Percentiles rank a stretch among this genome's conserved stretches.
phyloP scores from a whole-genome alignment of 805 yeast species.

The Metschnikowia gruessii region DNA sequence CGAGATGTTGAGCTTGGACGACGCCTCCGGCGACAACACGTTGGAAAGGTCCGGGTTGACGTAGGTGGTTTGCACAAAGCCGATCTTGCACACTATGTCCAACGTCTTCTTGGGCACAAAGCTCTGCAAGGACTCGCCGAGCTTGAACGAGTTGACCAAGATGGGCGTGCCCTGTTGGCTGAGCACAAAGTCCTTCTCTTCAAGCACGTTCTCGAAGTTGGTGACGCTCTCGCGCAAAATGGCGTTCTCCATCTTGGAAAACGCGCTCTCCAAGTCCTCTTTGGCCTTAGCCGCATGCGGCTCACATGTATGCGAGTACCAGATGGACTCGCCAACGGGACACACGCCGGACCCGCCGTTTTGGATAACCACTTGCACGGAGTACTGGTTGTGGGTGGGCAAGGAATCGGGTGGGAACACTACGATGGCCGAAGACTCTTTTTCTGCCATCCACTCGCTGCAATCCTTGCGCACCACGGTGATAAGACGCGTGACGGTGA shows the following conservation, averaged over 20 bases:
- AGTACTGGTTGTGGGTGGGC: conserved; percentile 57
- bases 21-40: conserved; percentile 28
- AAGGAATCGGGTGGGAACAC: conserved; percentile 89
- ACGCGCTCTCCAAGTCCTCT: conserved; percentile 75
- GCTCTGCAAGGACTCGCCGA: conserved; percentile 81
- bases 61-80: conserved; percentile 38
- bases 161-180: conserved; percentile 56
- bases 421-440: conserved; percentile 81
- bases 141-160: conserved; percentile 68
- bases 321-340: conserved; percentile 80
- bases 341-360: conserved; percentile 87
- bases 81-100: conserved; percentile 42
- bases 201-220: conserved; percentile 47
- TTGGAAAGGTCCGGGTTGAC: conserved; percentile 39
- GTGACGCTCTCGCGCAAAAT: conserved; percentile 71
- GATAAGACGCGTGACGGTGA: conserved; percentile 68
- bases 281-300: conserved; percentile 62
- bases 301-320: conserved; percentile 85
- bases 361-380: conserved; percentile 84
- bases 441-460: conserved; percentile 85
- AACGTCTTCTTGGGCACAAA: conserved; percentile 76
- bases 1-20: conserved; percentile 25
- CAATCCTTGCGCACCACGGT: conserved; percentile 85
- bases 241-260: conserved; percentile 73
- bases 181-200: conserved; percentile 34